Conservation (phyloP, 257 asterid species). For the Jaltomata sinuosa region DNA sequence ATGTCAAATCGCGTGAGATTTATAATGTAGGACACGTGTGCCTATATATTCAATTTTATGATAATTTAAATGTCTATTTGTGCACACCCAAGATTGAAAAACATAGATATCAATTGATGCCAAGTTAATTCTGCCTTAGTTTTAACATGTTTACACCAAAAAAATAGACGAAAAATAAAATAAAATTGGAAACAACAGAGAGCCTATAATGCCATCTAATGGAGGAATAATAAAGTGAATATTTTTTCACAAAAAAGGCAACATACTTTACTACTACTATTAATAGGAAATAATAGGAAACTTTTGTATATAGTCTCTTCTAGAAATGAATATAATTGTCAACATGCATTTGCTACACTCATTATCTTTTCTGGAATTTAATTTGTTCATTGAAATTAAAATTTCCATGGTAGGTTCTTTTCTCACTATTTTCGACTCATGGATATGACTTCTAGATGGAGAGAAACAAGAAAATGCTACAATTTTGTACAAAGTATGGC, state of each 20-base stretch:
- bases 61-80: no score
- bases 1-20: no score
- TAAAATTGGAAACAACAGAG: background rate
- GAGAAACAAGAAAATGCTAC: background rate
- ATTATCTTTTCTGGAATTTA: background rate
- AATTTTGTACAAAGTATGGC: background rate
- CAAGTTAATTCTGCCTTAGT: no score
- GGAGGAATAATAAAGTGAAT: background rate
- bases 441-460: background rate
- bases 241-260: background rate
- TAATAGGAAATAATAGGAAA: background rate
- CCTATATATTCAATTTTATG: no score
- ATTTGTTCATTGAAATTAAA: background rate
- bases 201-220: background rate
- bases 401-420: background rate
- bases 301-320: background rate
- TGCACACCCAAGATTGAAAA: no score
- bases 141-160: background rate
- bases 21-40: no score
- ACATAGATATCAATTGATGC: no score
- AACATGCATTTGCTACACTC: background rate
- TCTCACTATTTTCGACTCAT: background rate
- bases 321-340: background rate
- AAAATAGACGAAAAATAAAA: background rate
- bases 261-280: background rate